Conservation (phyloP, 495 filamentous ascomycete species). For the Terfezia claveryi region DNA sequence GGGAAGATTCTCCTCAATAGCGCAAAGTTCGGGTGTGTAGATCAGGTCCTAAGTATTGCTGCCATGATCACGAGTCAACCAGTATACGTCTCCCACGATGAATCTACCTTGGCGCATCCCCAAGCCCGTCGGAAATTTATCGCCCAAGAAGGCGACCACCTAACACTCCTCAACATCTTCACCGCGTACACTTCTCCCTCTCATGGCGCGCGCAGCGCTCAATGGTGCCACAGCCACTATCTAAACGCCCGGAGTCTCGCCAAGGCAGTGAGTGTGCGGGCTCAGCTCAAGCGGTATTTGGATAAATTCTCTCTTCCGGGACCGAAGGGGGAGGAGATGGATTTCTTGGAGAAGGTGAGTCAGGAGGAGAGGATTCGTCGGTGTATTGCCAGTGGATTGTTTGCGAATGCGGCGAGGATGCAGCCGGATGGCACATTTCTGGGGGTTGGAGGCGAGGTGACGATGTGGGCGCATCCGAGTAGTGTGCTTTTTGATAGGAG, state of each 20-base stretch:
- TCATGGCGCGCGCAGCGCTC: constrained; percentile 47
- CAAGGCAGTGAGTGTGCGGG: constrained; percentile 66
- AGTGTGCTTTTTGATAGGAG: constrained; percentile 95
- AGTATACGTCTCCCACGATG: constrained; percentile 58
- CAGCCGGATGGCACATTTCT: constrained; percentile 80
- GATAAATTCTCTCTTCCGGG: constrained; percentile 48
- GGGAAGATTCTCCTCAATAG: constrained; percentile 53
- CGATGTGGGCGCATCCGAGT: constrained; percentile 73
- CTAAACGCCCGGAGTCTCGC: constrained; percentile 68
- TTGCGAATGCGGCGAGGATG: constrained; percentile 91
- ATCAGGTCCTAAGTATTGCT: constrained; percentile 75
- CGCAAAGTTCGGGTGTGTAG: constrained; percentile 44
- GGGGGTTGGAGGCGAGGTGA: constrained; percentile 48
- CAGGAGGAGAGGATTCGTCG: constrained; percentile 50
- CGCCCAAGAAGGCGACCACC: constrained; percentile 82
- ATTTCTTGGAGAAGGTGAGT: constrained; percentile 17
- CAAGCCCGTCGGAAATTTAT: constrained; percentile 62
- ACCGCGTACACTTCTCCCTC: constrained; percentile 72
- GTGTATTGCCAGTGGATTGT: constrained; percentile 80
- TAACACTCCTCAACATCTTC: constrained; percentile 87
- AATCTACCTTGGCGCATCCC: constrained; percentile 49
- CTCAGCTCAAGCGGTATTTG: constrained; percentile 67
- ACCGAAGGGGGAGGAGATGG: constrained; percentile 45
- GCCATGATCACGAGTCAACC: constrained; percentile 83
- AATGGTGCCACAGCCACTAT: constrained; percentile 65